These are phyloP conservation scores for Xylaria sp. DNA, from an alignment of 2,329 filamentous ascomycete species.

Conservation along the genomic window DNA sequence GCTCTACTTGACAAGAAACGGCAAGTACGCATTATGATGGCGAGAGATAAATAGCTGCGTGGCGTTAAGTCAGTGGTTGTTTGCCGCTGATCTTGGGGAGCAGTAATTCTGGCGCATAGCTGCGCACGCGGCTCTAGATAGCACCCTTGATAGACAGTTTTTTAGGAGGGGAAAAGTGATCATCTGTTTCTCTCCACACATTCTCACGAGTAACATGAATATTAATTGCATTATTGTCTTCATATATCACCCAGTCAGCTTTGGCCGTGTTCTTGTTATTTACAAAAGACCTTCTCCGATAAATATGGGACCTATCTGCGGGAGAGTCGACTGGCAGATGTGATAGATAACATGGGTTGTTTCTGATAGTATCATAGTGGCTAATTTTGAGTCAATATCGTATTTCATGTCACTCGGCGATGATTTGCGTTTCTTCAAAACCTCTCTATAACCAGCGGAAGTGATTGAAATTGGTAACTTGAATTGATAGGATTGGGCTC, in stretches of 20 bases:
- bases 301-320: not conserved
- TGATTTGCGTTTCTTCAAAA: not conserved
- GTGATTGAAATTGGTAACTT: too few species aligned
- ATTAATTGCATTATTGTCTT: slow-evolving; percentile 1
- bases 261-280: not conserved
- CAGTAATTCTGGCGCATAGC: slow-evolving; percentile 48
- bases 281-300: not conserved
- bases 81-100: slow-evolving; percentile 38
- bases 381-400: not conserved
- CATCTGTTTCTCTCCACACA: slow-evolving; percentile 36
- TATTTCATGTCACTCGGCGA: not conserved
- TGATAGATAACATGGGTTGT: not conserved
- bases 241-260: not conserved
- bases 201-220: slow-evolving; percentile 27
- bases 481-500: not conserved
- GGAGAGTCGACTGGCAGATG: not conserved
- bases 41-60: slow-evolving; percentile 41
- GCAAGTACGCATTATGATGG: slow-evolving; percentile 40
- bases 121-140: slow-evolving; percentile 52
- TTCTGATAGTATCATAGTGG: not conserved
- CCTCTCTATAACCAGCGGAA: not conserved
- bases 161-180: slow-evolving; percentile 44
- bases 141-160: slow-evolving; percentile 50
- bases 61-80: slow-evolving; percentile 43
- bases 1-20: slow-evolving; percentile 45